phyloP scores from a whole-genome alignment of 208 protist genomes.

The Endotrypanum monterogeii region DNA sequence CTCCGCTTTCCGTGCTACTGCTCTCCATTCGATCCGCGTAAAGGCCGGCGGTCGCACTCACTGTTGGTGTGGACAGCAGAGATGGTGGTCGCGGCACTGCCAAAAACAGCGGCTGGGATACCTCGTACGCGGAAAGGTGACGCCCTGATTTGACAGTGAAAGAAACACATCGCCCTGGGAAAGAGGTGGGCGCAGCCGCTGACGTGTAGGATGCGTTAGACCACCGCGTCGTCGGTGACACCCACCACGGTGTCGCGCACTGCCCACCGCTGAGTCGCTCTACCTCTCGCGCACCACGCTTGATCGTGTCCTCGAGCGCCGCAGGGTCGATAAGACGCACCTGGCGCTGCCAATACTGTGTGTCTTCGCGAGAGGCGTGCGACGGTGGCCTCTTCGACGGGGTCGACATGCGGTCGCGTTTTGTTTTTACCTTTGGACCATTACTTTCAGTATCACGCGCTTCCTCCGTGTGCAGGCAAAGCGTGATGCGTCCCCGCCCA shows the following conservation, averaged over 20 bases:
- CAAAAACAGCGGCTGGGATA: constrained; percentile 62
- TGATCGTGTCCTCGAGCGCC: constrained; percentile 55
- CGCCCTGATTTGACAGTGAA: constrained; percentile 51
- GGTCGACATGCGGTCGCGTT: not conserved
- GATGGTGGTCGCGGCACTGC: constrained; percentile 22
- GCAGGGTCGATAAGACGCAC: constrained; percentile 56
- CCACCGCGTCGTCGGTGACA: constrained; percentile 52
- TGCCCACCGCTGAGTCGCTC: constrained; percentile 33
- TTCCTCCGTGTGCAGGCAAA: constrained; percentile 74
- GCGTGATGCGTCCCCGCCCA: constrained; percentile 53
- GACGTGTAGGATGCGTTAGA: constrained; percentile 13
- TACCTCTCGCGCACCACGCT: constrained; percentile 58
- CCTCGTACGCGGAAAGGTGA: constrained; percentile 64
- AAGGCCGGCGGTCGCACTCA: not conserved
- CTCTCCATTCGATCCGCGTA: not conserved
- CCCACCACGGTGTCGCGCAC: constrained; percentile 83
- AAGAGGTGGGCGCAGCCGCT: constrained; percentile 6
- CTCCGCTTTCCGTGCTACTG: not conserved
- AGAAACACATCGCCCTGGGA: constrained; percentile 51
- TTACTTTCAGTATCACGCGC: not conserved
- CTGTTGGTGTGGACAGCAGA: not conserved
- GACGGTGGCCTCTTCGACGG: not conserved
- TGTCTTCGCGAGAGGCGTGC: constrained; percentile 7
- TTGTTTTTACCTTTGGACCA: not conserved
- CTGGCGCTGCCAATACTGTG: constrained; percentile 36